Conservation (phyloP, 2,329 filamentous ascomycete genomes). For the Xenoacremonium recifei region DNA sequence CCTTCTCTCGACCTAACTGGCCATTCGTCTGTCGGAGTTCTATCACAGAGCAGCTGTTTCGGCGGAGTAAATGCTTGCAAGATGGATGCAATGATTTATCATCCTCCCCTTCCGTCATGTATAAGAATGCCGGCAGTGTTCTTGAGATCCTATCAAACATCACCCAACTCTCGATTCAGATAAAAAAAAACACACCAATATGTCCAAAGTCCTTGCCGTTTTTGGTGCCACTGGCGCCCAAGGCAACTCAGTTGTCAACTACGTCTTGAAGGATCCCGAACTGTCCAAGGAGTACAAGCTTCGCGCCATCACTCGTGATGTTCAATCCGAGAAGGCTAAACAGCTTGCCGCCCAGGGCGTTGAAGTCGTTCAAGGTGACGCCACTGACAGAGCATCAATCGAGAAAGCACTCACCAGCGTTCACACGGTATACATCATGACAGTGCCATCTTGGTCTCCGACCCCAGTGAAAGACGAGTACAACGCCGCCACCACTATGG, state of each 20-base stretch:
- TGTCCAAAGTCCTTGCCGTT: slow-evolving; percentile 39
- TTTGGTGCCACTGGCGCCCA: slow-evolving; percentile 54
- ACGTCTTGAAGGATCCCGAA: slow-evolving; percentile 41
- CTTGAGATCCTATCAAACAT: no score
- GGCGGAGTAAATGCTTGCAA: no score
- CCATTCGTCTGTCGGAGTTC: no score
- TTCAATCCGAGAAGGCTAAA: slow-evolving; percentile 30
- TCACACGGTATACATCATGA: slow-evolving; percentile 50
- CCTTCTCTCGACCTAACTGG: no score
- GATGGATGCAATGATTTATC: no score
- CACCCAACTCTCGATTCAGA: no score
- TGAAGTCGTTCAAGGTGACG: slow-evolving; percentile 39
- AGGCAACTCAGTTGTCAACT: slow-evolving; percentile 45
- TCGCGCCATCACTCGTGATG: slow-evolving; percentile 50
- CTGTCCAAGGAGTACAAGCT: slow-evolving; percentile 47
- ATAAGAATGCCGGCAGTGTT: no score
- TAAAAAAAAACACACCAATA: no score
- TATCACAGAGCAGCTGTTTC: no score
- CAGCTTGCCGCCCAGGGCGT: slow-evolving; percentile 25
- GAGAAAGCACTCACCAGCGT: slow-evolving; percentile 39
- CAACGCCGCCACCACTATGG: slow-evolving; percentile 38
- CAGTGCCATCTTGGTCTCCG: slow-evolving; percentile 38
- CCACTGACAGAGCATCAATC: slow-evolving; percentile 37
- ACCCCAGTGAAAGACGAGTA: slow-evolving; percentile 30
- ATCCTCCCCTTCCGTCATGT: no score